phyloP scores from a whole-genome alignment of 1,139 yeast species.

The Hemisphaericaspora subhashii region DNA sequence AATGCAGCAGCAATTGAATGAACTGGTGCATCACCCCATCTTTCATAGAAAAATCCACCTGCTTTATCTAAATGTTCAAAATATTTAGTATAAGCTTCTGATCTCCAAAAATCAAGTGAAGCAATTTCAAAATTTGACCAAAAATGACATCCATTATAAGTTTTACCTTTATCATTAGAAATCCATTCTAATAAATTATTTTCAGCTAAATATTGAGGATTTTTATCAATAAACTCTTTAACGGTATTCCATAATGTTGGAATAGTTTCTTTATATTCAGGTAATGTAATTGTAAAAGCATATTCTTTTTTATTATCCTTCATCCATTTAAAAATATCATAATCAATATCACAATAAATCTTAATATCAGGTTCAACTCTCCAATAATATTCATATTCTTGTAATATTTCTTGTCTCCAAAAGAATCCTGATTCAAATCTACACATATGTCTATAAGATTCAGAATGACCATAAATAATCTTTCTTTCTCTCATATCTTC shows the following conservation, averaged over 20 bases:
- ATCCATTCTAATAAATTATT: slow-evolving; percentile 51
- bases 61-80: slow-evolving; percentile 68
- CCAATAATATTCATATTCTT: slow-evolving; percentile 64
- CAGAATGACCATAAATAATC: slow-evolving; percentile 60
- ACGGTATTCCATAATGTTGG: slow-evolving; percentile 59
- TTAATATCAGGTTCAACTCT: slow-evolving; percentile 67
- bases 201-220: slow-evolving; percentile 44
- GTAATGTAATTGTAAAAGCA: slow-evolving; percentile 63
- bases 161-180: slow-evolving; percentile 57
- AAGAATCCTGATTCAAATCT: slow-evolving; percentile 69
- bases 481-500: slow-evolving; percentile 47
- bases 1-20: slow-evolving; percentile 81
- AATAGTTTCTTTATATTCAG: slow-evolving; percentile 57
- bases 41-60: slow-evolving; percentile 88
- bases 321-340: slow-evolving; percentile 65
- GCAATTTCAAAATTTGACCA: slow-evolving; percentile 93
- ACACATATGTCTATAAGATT: slow-evolving; percentile 74
- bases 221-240: slow-evolving; percentile 41
- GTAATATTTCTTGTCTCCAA: slow-evolving; percentile 51
- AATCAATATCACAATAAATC: slow-evolving; percentile 59
- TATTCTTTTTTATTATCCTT: slow-evolving; percentile 54
- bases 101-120: slow-evolving; percentile 71
- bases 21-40: slow-evolving; percentile 96
- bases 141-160: slow-evolving; percentile 80
- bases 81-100: slow-evolving; percentile 63